Conservation (phyloP, 78 protist species). For the Chrysochromulina parva region DNA sequence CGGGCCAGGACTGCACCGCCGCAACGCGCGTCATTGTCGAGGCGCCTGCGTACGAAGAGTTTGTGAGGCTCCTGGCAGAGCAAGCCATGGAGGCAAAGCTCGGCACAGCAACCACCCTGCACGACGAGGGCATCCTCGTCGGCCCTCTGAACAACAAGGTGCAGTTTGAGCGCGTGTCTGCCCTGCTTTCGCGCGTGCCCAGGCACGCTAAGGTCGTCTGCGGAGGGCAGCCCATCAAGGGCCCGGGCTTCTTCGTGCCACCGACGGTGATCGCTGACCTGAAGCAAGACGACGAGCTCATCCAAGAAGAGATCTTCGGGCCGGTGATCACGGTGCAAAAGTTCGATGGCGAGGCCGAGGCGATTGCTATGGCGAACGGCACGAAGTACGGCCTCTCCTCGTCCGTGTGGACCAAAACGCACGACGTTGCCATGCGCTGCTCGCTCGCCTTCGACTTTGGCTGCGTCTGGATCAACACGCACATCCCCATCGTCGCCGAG, state of each 20-base stretch:
- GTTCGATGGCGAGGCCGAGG: not conserved
- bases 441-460: no score
- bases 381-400: constrained; percentile 81
- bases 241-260: not conserved
- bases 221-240: not conserved
- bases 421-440: not conserved
- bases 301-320: not conserved
- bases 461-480: no score
- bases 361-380: constrained; percentile 69
- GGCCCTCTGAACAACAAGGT: no score
- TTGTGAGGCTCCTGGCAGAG: no score
- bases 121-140: no score
- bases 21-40: no score
- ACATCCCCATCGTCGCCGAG: no score
- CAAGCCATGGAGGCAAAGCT: no score
- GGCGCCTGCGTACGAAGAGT: no score
- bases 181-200: not conserved
- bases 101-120: no score
- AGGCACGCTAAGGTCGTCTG: not conserved
- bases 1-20: not conserved
- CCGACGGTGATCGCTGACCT: not conserved
- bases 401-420: constrained; percentile 74
- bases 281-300: not conserved
- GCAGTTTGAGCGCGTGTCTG: no score
- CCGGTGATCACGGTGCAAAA: not conserved